These are phyloP conservation scores for Volvox africanus DNA, from an alignment of 139 green algal genomes.

Conservation along the genomic window DNA sequence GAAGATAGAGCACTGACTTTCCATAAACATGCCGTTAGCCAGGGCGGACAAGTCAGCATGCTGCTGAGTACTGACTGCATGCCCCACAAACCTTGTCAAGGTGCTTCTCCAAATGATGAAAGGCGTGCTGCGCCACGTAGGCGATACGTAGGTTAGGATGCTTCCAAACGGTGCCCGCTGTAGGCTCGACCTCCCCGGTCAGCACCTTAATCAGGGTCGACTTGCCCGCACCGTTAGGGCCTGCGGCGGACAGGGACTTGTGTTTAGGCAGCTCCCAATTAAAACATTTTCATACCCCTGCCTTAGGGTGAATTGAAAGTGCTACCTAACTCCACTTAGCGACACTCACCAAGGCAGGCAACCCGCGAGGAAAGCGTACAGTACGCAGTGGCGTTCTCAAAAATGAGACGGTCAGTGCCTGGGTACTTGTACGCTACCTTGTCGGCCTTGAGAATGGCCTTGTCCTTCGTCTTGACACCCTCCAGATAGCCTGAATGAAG, in stretches of 20 bases:
- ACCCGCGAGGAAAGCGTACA: constrained; percentile 90
- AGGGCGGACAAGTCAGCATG: background rate
- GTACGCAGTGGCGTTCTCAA: constrained; percentile 77
- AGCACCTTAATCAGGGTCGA: constrained; percentile 94
- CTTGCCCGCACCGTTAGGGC: constrained; percentile 92
- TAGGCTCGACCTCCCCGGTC: constrained; percentile 80
- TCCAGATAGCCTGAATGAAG: constrained; percentile 94
- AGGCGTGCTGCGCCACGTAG: constrained; percentile 91
- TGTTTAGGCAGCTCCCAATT: too few relatives aligned
- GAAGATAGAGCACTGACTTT: too few relatives aligned
- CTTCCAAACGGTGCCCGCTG: constrained; percentile 84
- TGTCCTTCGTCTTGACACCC: constrained; percentile 96
- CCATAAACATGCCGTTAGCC: too few relatives aligned
- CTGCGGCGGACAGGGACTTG: background rate
- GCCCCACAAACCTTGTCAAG: constrained; percentile 75
- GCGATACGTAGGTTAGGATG: constrained; percentile 95
- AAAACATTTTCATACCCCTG: too few relatives aligned
- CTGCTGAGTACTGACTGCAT: background rate
- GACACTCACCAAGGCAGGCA: constrained; percentile 75
- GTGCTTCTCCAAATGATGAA: constrained; percentile 96
- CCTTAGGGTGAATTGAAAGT: too few relatives aligned
- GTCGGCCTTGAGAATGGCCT: constrained; percentile 94
- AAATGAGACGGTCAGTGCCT: constrained; percentile 69
- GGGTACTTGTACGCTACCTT: constrained; percentile 88
- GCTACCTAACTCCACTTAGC: too few relatives aligned